Conservation (phyloP, 2,329 filamentous ascomycete species). For the Dothideomycetes sp. region DNA sequence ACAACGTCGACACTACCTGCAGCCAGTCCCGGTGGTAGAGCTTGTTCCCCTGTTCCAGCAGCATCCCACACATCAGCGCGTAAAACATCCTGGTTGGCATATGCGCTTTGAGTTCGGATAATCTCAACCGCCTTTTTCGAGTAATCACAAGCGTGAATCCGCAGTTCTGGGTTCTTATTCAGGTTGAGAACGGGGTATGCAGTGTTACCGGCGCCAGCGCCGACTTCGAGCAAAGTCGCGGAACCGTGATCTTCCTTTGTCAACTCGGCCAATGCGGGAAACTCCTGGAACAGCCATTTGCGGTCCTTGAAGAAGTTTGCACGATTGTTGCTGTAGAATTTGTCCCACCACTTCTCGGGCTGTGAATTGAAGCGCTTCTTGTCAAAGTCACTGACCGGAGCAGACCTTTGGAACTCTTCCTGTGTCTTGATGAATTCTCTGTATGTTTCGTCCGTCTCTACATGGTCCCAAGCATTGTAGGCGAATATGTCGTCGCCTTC, state of each 20-base stretch:
- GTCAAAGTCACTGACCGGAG: slow-evolving; percentile 88
- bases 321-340: slow-evolving; percentile 96
- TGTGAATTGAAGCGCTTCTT: slow-evolving; percentile 80
- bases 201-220: slow-evolving; percentile 91
- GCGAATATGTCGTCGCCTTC: slow-evolving; percentile 85
- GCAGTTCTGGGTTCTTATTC: slow-evolving; percentile 74
- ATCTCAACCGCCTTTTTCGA: slow-evolving; percentile 91
- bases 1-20: slow-evolving; percentile 84
- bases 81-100: slow-evolving; percentile 55
- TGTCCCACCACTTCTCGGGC: slow-evolving; percentile 95
- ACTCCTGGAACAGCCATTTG: slow-evolving; percentile 95
- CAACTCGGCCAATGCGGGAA: slow-evolving; percentile 73
- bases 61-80: slow-evolving; percentile 94
- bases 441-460: slow-evolving; percentile 84
- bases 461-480: slow-evolving; percentile 99
- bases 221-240: slow-evolving; percentile 74
- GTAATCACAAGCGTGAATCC: slow-evolving; percentile 91
- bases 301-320: slow-evolving; percentile 98
- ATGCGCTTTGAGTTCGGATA: slow-evolving; percentile 71
- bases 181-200: slow-evolving; percentile 81
- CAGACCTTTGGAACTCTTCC: slow-evolving; percentile 71
- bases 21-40: slow-evolving; percentile 64
- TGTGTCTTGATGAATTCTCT: slow-evolving; percentile 77
- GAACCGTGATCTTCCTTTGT: slow-evolving; percentile 61
- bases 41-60: slow-evolving; percentile 43